Conservation (phyloP, 768 basidiomycete species). For the Mycena latifolia region DNA sequence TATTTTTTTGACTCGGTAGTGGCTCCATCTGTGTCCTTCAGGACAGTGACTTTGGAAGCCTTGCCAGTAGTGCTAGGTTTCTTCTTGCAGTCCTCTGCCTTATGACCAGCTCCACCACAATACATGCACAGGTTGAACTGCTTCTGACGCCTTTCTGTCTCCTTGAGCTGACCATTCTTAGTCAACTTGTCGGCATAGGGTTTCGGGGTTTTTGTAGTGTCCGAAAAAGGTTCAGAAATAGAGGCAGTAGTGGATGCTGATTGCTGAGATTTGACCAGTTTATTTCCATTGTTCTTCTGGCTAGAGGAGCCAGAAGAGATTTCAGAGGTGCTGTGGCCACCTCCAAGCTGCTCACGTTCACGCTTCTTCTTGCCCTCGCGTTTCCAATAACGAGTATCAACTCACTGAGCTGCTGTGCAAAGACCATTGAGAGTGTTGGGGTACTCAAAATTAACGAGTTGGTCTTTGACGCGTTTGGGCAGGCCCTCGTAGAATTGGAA, state of each 20-base stretch:
- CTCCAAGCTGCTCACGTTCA: background rate
- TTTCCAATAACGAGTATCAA: conserved; percentile 35
- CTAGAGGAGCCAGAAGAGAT: background rate
- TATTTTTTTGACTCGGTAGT: conserved; percentile 16
- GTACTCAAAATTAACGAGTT: conserved; percentile 22
- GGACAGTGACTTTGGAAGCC: background rate
- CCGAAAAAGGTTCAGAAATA: too few species aligned
- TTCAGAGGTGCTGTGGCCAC: background rate
- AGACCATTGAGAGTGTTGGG: conserved; percentile 4
- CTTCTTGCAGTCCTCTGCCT: conserved; percentile 40
- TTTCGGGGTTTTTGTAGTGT: too few species aligned
- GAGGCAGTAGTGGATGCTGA: background rate
- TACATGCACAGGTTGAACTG: conserved; percentile 50
- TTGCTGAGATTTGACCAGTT: background rate
- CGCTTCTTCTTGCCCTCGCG: conserved; percentile 4
- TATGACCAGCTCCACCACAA: conserved; percentile 47
- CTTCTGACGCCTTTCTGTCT: conserved; percentile 38
- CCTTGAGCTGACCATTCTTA: conserved; percentile 37
- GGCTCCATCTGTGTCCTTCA: too few species aligned
- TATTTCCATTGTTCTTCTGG: background rate
- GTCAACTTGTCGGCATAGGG: conserved; percentile 8
- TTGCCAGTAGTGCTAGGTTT: background rate
- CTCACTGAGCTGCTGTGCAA: background rate
- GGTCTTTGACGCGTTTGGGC: conserved; percentile 28
- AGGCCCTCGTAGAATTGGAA: conserved; percentile 32